A percentile compares a stretch with the other conserved stretches of the same genome.
These are phyloP conservation scores for Casuarina equisetifolia DNA, from an alignment of 306 rosid species.

Conservation along the genomic window DNA sequence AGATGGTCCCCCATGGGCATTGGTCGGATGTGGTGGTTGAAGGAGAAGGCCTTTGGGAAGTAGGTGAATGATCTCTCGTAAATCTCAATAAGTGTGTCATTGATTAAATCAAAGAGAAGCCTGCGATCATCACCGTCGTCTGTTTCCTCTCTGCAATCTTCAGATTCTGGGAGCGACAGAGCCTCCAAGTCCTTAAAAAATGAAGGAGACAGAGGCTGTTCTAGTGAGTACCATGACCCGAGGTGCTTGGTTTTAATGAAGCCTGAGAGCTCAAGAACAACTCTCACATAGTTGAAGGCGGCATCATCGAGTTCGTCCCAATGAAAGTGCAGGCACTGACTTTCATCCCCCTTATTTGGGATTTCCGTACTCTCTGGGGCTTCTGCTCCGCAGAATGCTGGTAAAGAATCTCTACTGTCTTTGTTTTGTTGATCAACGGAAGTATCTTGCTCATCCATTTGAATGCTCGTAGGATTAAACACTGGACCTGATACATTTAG, in stretches of 20 bases:
- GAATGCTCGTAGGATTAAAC: constrained; percentile 9
- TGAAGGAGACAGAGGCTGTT: constrained; percentile 54
- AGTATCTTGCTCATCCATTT: constrained; percentile 28
- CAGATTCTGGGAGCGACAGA: constrained; percentile 37
- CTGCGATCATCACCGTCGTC: constrained; percentile 40
- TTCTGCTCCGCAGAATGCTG: constrained; percentile 10
- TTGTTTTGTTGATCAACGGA: constrained; percentile 15
- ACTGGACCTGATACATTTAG: constrained; percentile 36
- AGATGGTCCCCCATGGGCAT: constrained; percentile 54
- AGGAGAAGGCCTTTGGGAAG: constrained; percentile 60
- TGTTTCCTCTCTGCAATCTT: constrained; percentile 30
- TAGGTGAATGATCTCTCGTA: constrained; percentile 53
- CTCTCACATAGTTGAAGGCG: constrained; percentile 58
- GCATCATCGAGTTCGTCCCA: constrained; percentile 28
- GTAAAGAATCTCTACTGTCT: constrained; percentile 23
- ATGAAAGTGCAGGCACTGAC: constrained; percentile 20
- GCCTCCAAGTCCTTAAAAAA: constrained; percentile 49
- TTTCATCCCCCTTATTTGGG: constrained; percentile 17
- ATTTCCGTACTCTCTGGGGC: constrained; percentile 25
- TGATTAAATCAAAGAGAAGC: constrained; percentile 63
- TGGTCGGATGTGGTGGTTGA: constrained; percentile 43
- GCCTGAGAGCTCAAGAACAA: constrained; percentile 62
- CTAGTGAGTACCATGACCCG: constrained; percentile 45
- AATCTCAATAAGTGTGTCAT: constrained; percentile 54
- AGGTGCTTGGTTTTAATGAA: constrained; percentile 43